phyloP scores from a whole-genome alignment of 2,329 filamentous ascomycete species.

The Botrytis elliptica region DNA sequence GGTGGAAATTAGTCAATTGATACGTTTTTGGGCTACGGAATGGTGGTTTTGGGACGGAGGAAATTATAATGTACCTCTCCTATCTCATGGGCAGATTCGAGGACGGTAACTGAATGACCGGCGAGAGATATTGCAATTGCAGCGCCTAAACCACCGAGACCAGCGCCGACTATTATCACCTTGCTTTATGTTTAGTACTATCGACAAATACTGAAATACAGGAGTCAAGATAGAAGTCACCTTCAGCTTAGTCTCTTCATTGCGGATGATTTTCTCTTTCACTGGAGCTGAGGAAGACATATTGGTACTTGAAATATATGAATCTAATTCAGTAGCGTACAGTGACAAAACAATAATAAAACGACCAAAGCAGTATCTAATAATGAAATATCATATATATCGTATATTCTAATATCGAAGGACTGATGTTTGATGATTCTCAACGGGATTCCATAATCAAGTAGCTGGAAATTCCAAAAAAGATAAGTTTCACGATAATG shows the following conservation, averaged over 20 bases:
- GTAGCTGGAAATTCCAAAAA: neutral
- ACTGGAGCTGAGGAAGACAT: constrained; percentile 2
- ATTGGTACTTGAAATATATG: neutral
- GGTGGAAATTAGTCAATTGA: constrained; percentile 32
- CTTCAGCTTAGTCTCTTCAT: constrained; percentile 26
- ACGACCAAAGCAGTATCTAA: neutral
- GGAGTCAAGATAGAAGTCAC: constrained; percentile 6
- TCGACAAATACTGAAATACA: neutral
- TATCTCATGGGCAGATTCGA: constrained; percentile 44
- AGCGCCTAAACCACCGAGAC: constrained; percentile 52
- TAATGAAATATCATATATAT: neutral
- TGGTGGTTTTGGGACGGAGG: constrained; percentile 20
- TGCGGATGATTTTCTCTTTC: constrained; percentile 6
- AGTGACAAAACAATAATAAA: neutral
- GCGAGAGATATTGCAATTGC: constrained; percentile 35
- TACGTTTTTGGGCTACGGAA: no score
- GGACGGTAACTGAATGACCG: constrained; percentile 43
- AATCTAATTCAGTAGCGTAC: no score
- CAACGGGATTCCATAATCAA: neutral
- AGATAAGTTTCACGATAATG: neutral
- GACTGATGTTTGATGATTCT: neutral
- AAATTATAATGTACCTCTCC: constrained; percentile 40
- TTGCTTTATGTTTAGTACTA: constrained; percentile 9
- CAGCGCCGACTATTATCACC: constrained; percentile 54
- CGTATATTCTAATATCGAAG: neutral